Conservation (phyloP, 208 protist species). For the Balamuthia mandrillaris region DNA sequence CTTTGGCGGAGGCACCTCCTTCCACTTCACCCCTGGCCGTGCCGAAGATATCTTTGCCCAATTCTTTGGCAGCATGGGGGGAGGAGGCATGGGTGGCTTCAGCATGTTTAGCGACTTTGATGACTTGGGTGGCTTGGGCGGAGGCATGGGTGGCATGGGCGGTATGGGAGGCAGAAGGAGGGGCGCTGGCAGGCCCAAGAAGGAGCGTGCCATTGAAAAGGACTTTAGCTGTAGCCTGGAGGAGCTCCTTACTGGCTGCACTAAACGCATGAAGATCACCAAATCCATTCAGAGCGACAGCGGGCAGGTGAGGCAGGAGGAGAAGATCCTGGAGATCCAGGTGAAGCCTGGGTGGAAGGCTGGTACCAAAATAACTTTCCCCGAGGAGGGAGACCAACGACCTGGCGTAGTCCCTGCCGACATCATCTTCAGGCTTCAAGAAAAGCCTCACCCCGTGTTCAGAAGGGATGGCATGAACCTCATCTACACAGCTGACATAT, state of each 20-base stretch:
- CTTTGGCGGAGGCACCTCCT: not conserved
- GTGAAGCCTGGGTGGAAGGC: constrained; percentile 92
- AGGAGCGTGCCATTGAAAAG: not conserved
- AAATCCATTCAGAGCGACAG: constrained; percentile 40
- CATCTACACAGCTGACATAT: constrained; percentile 40
- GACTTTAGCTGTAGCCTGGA: not conserved
- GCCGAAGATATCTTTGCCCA: constrained; percentile 3
- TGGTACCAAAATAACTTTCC: constrained; percentile 89
- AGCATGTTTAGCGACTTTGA: not conserved
- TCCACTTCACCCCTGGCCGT: not conserved
- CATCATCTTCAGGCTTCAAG: constrained; percentile 89
- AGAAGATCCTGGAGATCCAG: constrained; percentile 86
- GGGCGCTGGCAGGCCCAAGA: not conserved
- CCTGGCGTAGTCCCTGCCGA: constrained; percentile 82
- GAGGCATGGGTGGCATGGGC: constrained; percentile 31
- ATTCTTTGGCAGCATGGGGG: not conserved
- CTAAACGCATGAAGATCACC: constrained; percentile 79
- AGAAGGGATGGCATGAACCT: constrained; percentile 82
- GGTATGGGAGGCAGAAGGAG: constrained; percentile 28
- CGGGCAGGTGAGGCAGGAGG: constrained; percentile 23
- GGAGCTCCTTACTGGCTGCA: constrained; percentile 23
- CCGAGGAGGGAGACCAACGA: constrained; percentile 60
- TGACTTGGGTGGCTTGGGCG: not conserved
- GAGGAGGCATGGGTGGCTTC: not conserved
- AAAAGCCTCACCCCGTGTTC: constrained; percentile 87